Conservation (phyloP, 2,329 filamentous ascomycete species). For the Mycosphaerella sp. region DNA sequence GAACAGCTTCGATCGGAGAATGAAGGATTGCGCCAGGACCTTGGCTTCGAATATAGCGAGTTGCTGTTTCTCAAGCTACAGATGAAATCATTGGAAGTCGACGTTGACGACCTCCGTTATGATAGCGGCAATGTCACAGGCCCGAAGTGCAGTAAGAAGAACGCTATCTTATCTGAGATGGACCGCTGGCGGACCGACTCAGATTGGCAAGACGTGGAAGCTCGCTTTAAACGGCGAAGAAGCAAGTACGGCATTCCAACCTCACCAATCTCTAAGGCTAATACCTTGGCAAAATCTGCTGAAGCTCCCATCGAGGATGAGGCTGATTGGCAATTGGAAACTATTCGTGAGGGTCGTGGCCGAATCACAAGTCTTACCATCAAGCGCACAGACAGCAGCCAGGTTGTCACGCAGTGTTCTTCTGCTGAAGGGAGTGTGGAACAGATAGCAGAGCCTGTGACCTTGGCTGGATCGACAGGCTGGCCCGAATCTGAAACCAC, state of each 20-base stretch:
- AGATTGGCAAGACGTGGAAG: constrained; percentile 35
- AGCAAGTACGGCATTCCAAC: constrained; percentile 28
- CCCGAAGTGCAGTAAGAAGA: constrained; percentile 14
- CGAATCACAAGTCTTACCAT: constrained; percentile 28
- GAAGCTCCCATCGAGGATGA: constrained; percentile 13
- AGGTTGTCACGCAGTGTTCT: constrained; percentile 1
- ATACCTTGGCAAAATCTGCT: constrained; percentile 3
- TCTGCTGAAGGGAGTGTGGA: constrained; percentile 6
- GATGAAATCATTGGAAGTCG: constrained; percentile 35
- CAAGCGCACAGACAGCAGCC: constrained; percentile 19
- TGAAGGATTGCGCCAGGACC: constrained; percentile 34
- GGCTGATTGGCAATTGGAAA: constrained; percentile 27
- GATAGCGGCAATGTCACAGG: constrained; percentile 15
- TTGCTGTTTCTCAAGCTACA: constrained; percentile 38
- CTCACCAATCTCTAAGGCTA: constrained; percentile 14
- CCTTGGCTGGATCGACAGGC: constrained; percentile 14
- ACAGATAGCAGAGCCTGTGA: constrained; percentile 9
- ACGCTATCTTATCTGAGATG: constrained; percentile 29
- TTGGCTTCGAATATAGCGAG: constrained; percentile 37
- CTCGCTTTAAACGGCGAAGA: constrained; percentile 28
- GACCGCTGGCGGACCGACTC: constrained; percentile 31
- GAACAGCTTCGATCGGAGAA: constrained; percentile 35
- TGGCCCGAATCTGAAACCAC: not conserved
- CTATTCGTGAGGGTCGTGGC: constrained; percentile 23
- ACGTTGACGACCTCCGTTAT: constrained; percentile 25